Conservation (phyloP, 2,329 filamentous ascomycete genomes). For the Orbilia quercus region DNA sequence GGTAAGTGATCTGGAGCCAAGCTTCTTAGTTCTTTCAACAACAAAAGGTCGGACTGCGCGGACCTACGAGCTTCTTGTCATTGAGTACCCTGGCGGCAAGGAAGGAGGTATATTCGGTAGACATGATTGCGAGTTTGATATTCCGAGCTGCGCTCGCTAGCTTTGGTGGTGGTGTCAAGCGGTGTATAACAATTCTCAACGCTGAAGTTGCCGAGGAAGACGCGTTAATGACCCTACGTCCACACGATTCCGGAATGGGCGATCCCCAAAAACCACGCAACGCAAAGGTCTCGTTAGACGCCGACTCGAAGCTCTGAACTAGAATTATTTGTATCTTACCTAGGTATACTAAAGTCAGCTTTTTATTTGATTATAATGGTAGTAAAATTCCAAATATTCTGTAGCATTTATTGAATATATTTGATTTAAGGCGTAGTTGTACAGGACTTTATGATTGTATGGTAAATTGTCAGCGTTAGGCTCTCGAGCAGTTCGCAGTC, state of each 20-base stretch:
- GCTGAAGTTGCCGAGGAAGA: conserved; percentile 31
- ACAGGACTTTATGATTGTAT: too few relatives aligned
- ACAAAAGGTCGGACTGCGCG: background rate
- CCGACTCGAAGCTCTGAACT: too few relatives aligned
- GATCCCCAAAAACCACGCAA: conserved; percentile 26
- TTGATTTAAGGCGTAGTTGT: too few relatives aligned
- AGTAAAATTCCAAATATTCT: too few relatives aligned
- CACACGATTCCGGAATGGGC: conserved; percentile 32
- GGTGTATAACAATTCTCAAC: conserved; percentile 9
- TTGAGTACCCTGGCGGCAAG: conserved; percentile 53
- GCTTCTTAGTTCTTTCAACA: background rate
- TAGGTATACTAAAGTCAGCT: too few relatives aligned
- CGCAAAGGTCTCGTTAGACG: too few relatives aligned
- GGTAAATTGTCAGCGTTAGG: too few relatives aligned
- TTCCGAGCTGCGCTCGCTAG: background rate
- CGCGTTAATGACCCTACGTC: conserved; percentile 30
- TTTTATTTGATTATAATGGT: too few relatives aligned
- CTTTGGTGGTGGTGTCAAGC: too few relatives aligned
- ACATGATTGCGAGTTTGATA: conserved; percentile 21
- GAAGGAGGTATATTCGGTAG: conserved; percentile 50
- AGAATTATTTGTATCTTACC: too few relatives aligned
- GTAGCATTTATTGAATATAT: too few relatives aligned
- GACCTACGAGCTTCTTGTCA: conserved; percentile 45
- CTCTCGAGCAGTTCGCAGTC: too few relatives aligned
- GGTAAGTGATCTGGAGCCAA: conserved; percentile 80